Base-by-base conservation (phyloP, 352 stramenopile genomes). In the Hyaloperonospora arabidopsidis region DNA sequence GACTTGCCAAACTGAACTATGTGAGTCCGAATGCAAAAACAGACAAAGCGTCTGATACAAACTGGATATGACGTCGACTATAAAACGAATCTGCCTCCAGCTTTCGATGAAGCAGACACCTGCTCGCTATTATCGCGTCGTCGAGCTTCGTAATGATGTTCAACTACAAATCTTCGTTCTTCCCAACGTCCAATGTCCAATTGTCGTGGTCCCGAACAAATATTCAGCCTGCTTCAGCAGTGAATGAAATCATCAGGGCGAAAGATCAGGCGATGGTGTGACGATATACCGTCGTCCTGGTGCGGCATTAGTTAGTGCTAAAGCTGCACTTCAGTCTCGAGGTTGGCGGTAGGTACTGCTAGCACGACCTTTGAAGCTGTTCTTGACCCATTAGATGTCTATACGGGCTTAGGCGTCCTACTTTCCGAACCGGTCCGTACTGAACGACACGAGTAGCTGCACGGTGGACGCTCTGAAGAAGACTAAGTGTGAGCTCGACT, bases 41-140 rank as follows among this genome's bases (percentile, higher is more conserved):
- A 0, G 62, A 70, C 25, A 91, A 85, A 53, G 70, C 79, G 1
- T 90, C 83, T 52, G 74, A 87, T 6, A 74, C 74, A 0, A 79
- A 93, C 95, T 52, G 65, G 95, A 1, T 95, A 84, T 84, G 83
- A 74, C 43, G 84, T 77, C 28, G 85, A 83, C 15, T 96, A 95
- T 52, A 70, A 65, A 45, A 89, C 84, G 3, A 79, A 79, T 22
- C 69, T 86, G 55, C 51, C 87, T 21, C 64, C 66, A 14, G 67
- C 62, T 3, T 83, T 78, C 22, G 76, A 86, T 46, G 54, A 67
- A n/a, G 29, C 67, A 5, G 73, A 2, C 72, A 76, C 5, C 13
- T 48, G 5, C 51, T 93, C 14, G 36, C 2, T 84, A 49, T 18
- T 81, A 87, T 35, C 52, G 63, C 21, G 79, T 91, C 23, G 49